Base-by-base conservation (phyloP, 2,329 filamentous ascomycete genomes). In the Fusarium scirpi region DNA sequence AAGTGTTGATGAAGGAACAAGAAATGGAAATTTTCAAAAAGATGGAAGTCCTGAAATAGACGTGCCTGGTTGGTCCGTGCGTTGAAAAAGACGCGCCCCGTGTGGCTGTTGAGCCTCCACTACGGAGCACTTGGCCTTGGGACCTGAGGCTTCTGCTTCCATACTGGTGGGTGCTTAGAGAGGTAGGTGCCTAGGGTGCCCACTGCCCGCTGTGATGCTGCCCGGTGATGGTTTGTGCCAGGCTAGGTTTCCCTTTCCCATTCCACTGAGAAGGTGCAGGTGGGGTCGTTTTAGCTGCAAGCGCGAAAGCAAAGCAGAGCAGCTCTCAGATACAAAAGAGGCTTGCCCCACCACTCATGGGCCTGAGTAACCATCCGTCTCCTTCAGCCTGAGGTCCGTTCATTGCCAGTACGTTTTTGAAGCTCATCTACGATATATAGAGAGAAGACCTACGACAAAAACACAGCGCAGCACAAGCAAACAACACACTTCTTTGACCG, bases 261-360 rank as follows among this genome's bases (percentile, higher is more conserved):
- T 45, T 59, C 49, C 55, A 56, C 65, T 44, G 22, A 54, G 54
- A 45, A 60, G 49, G 52, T 60, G 46, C 55, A 44, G 62, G 65
- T 69, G 66, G 66, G 58, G 55, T 49, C 48, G 34, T 49, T 43
- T n/a, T 53, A 54, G 58, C 48, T 54, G 41, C 62, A 68, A 67
- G 63, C 46, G 61, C 67, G 47, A 61, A 44, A n/a, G 65, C 60
- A 65, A 56, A 55, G 49, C 59, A 22, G 54, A 55, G 54, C 24
- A 64, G 62, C 59, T 64, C 51, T 53, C 70, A 64, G 59, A 72
- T 76, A 76, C 74, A 76, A 76, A 76, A 76, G 74, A 73, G 69
- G 73, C 70, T 73, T 76, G 74, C 74, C 74, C 74, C 74, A 76
- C 74, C 74, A 76, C 74, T 76, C 72, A 70, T 70, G 59, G 69